Conservation (phyloP, 2,329 filamentous ascomycete genomes). For the Leptoxyphium fumago region DNA sequence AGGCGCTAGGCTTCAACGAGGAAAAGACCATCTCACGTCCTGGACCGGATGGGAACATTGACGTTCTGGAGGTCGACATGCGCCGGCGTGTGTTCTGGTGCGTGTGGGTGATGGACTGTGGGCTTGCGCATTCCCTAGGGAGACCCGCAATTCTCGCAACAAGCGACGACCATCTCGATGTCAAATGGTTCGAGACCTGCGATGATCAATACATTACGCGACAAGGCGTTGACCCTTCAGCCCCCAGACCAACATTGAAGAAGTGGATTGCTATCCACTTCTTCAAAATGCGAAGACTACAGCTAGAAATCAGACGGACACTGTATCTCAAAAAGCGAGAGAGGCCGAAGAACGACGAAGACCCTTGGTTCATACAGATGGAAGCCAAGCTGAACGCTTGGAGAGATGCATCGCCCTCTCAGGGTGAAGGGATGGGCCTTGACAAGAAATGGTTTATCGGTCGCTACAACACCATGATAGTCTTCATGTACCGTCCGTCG, state of each 20-base stretch:
- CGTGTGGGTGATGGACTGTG: slow-evolving; percentile 75
- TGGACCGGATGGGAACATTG: slow-evolving; percentile 43
- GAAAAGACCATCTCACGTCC: slow-evolving; percentile 70
- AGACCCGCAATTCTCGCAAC: slow-evolving; percentile 76
- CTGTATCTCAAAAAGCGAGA: slow-evolving; percentile 73
- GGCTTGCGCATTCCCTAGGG: slow-evolving; percentile 74
- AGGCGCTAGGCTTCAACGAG: slow-evolving; percentile 74
- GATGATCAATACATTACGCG: slow-evolving; percentile 73
- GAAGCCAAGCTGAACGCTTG: slow-evolving; percentile 64
- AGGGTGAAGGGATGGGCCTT: slow-evolving; percentile 52
- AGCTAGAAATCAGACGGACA: slow-evolving; percentile 73
- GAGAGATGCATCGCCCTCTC: slow-evolving; percentile 61
- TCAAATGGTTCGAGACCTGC: slow-evolving; percentile 68
- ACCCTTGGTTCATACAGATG: slow-evolving; percentile 80
- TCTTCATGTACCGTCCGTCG: slow-evolving; percentile 78
- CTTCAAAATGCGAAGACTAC: slow-evolving; percentile 75
- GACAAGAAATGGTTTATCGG: slow-evolving; percentile 51
- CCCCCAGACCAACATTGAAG: slow-evolving; percentile 53
- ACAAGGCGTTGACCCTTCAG: slow-evolving; percentile 54
- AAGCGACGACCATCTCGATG: slow-evolving; percentile 66
- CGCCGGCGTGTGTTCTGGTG: slow-evolving; percentile 79
- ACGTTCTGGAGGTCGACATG: slow-evolving; percentile 75
- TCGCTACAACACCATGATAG: slow-evolving; percentile 73
- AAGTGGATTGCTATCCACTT: slow-evolving; percentile 88
- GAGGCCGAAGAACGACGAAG: slow-evolving; percentile 61